Evolutionary conservation across 2,329 filamentous ascomycete species (phyloP).

Genomic region (Mariannaea elegans): DNA sequence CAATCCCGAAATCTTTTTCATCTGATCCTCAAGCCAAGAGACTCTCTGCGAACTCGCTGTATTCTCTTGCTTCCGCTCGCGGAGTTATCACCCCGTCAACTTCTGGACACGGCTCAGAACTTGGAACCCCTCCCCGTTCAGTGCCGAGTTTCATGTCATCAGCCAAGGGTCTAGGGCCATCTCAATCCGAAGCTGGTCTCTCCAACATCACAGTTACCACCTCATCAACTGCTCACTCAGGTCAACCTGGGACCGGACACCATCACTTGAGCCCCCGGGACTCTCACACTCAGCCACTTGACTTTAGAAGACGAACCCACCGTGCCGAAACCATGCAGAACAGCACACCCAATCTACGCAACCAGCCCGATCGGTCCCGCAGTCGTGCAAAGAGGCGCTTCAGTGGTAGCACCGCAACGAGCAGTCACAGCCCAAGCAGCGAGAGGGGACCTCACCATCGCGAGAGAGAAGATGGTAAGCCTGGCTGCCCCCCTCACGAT

Average conservation of each 20-base stretch:
- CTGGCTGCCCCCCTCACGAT: not conserved
- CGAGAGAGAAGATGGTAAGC: conserved; percentile 65
- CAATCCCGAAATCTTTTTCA: conserved; percentile 56
- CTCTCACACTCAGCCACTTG: conserved; percentile 50
- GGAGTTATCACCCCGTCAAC: conserved; percentile 58
- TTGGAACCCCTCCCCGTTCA: conserved; percentile 51
- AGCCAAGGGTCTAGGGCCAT: conserved; percentile 50
- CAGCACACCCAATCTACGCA: conserved; percentile 47
- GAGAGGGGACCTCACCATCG: conserved; percentile 66
- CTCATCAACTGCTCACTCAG: conserved; percentile 52
- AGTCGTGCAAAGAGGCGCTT: conserved; percentile 78
- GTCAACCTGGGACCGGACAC: conserved; percentile 52
- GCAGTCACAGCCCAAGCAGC: conserved; percentile 81
- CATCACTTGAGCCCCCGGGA: conserved; percentile 59
- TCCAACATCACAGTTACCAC: conserved; percentile 64
- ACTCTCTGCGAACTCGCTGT: conserved; percentile 77
- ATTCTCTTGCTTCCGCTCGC: conserved; percentile 72
- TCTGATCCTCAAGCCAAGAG: conserved; percentile 68
- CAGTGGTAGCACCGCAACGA: conserved; percentile 83
- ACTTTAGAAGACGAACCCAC: conserved; percentile 56
- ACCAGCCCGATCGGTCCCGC: conserved; percentile 66
- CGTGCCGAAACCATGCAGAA: conserved; percentile 47
- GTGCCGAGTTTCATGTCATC: conserved; percentile 58
- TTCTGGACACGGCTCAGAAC: conserved; percentile 64
- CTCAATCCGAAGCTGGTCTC: conserved; percentile 60